Percentiles rank a stretch among this genome's conserved stretches.
Evolutionary conservation across 352 stramenopile species (phyloP).

Genomic region (Thraustochytrium sp.): DNA sequence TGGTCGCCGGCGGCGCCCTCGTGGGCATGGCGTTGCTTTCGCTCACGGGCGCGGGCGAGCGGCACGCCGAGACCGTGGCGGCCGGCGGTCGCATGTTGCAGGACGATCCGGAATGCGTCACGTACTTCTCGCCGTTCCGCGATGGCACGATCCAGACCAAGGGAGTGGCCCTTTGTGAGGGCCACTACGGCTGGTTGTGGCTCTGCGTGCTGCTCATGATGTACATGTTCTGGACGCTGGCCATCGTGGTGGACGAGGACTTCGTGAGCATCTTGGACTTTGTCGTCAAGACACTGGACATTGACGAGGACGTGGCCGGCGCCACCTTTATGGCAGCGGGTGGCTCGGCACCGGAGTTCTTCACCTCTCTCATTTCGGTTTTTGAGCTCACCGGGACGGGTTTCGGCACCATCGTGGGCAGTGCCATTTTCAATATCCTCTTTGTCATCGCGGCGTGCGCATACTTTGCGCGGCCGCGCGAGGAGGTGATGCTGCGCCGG

Average conservation of each 20-base stretch:
- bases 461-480: conserved; percentile 39
- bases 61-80: too few relatives aligned
- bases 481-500: neutral
- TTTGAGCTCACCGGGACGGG: conserved; percentile 67
- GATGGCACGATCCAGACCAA: neutral
- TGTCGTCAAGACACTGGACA: conserved; percentile 47
- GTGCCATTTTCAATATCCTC: conserved; percentile 73
- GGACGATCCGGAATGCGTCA: neutral
- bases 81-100: neutral
- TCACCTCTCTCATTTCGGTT: conserved; percentile 63
- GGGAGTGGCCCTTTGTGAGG: neutral
- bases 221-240: conserved; percentile 49
- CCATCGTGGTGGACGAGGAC: conserved; percentile 61
- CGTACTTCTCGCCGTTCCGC: neutral
- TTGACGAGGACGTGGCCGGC: conserved; percentile 58
- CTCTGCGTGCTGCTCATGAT: conserved; percentile 25
- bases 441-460: conserved; percentile 71
- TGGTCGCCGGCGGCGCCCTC: neutral
- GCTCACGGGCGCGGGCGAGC: too few relatives aligned
- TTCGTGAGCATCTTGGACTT: conserved; percentile 67
- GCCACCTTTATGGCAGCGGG: conserved; percentile 72
- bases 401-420: conserved; percentile 75
- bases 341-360: conserved; percentile 66
- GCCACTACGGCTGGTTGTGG: neutral
- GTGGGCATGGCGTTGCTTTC: neutral